phyloP scores from a whole-genome alignment of 805 yeast genomes.

The Starmerella davenportii region DNA sequence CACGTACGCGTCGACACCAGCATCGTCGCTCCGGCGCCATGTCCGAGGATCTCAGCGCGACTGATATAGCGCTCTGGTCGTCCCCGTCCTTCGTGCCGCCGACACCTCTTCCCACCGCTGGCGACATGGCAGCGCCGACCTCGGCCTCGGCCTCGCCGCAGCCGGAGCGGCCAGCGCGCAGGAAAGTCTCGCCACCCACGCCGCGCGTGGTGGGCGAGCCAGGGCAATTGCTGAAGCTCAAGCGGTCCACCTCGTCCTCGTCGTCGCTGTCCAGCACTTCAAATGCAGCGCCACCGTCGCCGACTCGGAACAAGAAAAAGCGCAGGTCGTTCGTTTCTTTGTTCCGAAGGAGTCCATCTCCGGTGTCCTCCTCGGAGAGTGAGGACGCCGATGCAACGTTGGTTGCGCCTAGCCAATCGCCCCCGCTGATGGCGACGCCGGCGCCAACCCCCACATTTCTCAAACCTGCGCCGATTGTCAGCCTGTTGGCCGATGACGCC shows the following conservation, averaged over 20 bases:
- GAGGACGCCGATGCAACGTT: not conserved
- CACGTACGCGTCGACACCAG: slow-evolving; percentile 13
- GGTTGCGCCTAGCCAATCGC: not conserved
- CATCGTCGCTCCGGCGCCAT: slow-evolving; percentile 20
- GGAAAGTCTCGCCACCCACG: slow-evolving; percentile 2
- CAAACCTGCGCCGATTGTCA: no score
- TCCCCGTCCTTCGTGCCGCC: not conserved
- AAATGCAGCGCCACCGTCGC: not conserved
- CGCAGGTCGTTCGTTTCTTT: slow-evolving; percentile 15
- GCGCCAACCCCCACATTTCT: not conserved
- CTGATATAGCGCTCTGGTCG: slow-evolving; percentile 5
- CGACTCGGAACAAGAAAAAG: slow-evolving; percentile 3
- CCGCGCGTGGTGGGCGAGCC: slow-evolving; percentile 9
- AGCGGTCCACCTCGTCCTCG: not conserved
- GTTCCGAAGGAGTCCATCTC: no score
- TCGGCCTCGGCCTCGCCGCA: not conserved
- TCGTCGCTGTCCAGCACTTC: not conserved
- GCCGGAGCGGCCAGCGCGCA: not conserved
- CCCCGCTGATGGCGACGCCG: not conserved
- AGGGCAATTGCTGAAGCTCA: slow-evolving; percentile 1
- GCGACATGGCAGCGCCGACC: not conserved
- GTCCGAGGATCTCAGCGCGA: slow-evolving; percentile 17
- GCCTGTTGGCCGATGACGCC: no score
- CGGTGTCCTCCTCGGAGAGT: no score
- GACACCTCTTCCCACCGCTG: not conserved